Base-by-base conservation (phyloP, 345 rosid genomes). In the Citrus mangshanensis region DNA sequence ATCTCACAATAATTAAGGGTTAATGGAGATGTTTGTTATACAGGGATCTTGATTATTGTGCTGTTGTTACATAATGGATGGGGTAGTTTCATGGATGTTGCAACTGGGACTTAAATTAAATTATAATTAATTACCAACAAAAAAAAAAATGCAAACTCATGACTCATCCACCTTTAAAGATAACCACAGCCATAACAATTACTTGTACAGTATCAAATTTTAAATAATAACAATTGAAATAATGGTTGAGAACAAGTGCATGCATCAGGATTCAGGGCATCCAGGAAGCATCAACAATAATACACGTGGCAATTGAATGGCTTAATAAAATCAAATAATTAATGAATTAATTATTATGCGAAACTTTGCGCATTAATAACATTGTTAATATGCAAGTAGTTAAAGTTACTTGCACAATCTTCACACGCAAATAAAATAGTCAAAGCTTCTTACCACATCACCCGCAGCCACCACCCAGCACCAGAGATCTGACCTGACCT, bases 401-500 rank as follows among this genome's bases (percentile, higher is more conserved):
- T 32, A 4, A 32, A 32, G 65, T 85, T 67, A 74, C 89, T 85
- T 83, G 82, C 68, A 8, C 83, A 49, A 75, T 63, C 4, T 28
- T 10, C 59, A 55, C 81, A 85, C 88, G 88, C 80, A 77, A 77
- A 25, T 73, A 37, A 37, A 58, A 46, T 30, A 79, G 89, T 68
- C 79, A 74, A 46, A 66, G 19, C 38, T 32, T 49, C 59, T 24
- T 40, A 81, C 88, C 89, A 87, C 85, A 85, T 87, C 85, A 61
- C 18, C 34, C 34, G 34, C 72, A 54, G 32, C 74, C 65, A 9
- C 8, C 38, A 76, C 56, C 21, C 79, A 5, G 83, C 80, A 55
- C 79, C 77, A 13, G 72, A 19, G 2, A 6, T 79, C 86, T 77
- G 90, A 87, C 88, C 86, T 77, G 90, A 86, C 87, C 82, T 67